Base-by-base conservation (phyloP, 75 land plant species). In the Pinus taeda region DNA sequence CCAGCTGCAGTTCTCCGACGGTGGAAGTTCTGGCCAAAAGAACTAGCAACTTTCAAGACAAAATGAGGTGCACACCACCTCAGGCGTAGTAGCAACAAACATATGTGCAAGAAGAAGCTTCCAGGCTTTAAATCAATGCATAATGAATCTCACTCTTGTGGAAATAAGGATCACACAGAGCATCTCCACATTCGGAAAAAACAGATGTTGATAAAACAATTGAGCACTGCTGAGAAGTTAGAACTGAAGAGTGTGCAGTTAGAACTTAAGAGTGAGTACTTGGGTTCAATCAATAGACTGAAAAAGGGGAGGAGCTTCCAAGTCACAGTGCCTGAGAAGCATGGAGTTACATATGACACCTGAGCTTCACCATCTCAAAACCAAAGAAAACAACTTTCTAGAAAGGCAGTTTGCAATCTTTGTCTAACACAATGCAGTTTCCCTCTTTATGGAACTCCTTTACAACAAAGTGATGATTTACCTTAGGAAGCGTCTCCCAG, bases 401-500 rank as follows among this genome's bases (percentile, higher is more conserved):
- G 8, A 45, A 45, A 45, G 6, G 49, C 49, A 45, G 49, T 45
- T 45, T 45, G 49, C 49, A 45, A 45, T 45, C 8, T 0, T 45
- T 45, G 7, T 45, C 6, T 6, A 45, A 45, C 69, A 65, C 3
- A 65, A 33, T 2, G 18, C 1, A 4, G 70, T 37, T 18, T 42
- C 37, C 22, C 49, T 18, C 37, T 37, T 4, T 45, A 69, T 69
- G 33, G 24, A 20, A 20, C 36, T 39, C 53, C 18, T 39, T 11
- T 21, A 69, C 22, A 57, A 15, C 11, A 3, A 36, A 39, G 30
- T 63, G 42, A n/a, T 13, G 59, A 13, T 70, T 77, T 66, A 83
- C 98, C 98, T 94, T 94, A 12, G 99, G 95, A 73, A 94, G 85
- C 20, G 95, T 86, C 73, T 97, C 89, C 80, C 72, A 81, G 74